Conservation (phyloP, 2,329 filamentous ascomycete species). For the Harringtonia lauricola region DNA sequence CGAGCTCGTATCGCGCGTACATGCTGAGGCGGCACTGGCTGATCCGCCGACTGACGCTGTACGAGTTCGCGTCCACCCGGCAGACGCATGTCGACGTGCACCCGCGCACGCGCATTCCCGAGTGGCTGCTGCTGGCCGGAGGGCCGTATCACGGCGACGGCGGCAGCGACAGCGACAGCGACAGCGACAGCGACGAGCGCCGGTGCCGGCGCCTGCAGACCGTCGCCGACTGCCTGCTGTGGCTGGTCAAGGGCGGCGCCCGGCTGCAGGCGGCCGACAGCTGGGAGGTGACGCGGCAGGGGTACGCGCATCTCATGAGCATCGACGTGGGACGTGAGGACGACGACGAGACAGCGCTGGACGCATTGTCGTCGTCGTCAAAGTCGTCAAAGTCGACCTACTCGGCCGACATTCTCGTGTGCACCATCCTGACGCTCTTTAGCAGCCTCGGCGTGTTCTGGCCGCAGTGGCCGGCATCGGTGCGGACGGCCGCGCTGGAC, state of each 20-base stretch:
- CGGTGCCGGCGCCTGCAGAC: conserved; percentile 5
- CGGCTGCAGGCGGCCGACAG: conserved; percentile 11
- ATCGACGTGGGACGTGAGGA: neutral
- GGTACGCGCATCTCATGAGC: conserved; percentile 3
- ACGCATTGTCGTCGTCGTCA: too few species aligned
- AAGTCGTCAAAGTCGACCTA: too few species aligned
- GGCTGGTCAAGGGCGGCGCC: conserved; percentile 17
- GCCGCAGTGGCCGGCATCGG: conserved; percentile 4
- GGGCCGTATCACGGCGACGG: too few species aligned
- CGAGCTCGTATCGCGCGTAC: too few species aligned
- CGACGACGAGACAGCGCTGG: too few species aligned
- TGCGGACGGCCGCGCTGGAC: neutral
- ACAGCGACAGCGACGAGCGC: neutral
- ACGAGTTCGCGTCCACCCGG: neutral
- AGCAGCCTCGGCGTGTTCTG: conserved; percentile 7
- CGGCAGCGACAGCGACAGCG: too few species aligned
- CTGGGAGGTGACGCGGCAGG: conserved; percentile 17
- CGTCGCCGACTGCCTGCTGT: conserved; percentile 15
- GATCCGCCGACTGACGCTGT: neutral
- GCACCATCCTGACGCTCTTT: conserved; percentile 6
- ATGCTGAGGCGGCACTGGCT: too few species aligned
- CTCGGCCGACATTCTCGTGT: conserved; percentile 2
- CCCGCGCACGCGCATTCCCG: conserved; percentile 14
- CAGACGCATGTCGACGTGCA: conserved; percentile 14
- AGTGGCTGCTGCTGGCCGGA: conserved; percentile 13